These are phyloP conservation scores for Kingdonia uniflora DNA, from an alignment of 164 flowering plant genomes.

Conservation along the genomic window DNA sequence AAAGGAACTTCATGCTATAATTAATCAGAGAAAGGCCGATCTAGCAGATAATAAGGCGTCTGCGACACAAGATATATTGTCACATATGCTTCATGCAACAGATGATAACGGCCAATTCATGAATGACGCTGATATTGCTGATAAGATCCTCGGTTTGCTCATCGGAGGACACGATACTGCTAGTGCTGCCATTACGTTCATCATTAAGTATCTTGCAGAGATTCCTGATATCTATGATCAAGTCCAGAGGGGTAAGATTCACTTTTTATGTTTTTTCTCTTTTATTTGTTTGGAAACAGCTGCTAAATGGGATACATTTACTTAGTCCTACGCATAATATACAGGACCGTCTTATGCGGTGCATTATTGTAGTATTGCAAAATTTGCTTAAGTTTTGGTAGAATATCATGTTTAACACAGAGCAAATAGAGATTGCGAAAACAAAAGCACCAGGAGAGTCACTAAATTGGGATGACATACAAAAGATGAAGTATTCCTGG, in stretches of 20 bases:
- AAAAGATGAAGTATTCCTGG: no score
- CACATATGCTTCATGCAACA: conserved; percentile 7
- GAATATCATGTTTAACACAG: neutral
- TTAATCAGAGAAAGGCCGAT: conserved; percentile 8
- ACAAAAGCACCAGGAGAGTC: conserved; percentile 10
- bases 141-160: no score
- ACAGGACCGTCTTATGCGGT: no score
- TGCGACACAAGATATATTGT: conserved; percentile 10
- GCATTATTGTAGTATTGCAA: neutral
- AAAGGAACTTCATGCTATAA: conserved; percentile 9
- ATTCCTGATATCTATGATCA: conserved; percentile 14
- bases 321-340: no score
- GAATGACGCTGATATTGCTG: no score
- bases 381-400: neutral
- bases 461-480: no score
- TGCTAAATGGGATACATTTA: no score
- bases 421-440: conserved; percentile 16
- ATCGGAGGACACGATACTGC: conserved; percentile 54
- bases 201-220: conserved; percentile 21
- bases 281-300: no score
- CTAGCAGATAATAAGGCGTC: no score
- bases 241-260: conserved; percentile 11
- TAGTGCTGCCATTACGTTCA: conserved; percentile 37
- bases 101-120: conserved; percentile 21
- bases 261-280: neutral